Base-by-base conservation (phyloP, 257 asterid species). In the Scutellaria barbata region DNA sequence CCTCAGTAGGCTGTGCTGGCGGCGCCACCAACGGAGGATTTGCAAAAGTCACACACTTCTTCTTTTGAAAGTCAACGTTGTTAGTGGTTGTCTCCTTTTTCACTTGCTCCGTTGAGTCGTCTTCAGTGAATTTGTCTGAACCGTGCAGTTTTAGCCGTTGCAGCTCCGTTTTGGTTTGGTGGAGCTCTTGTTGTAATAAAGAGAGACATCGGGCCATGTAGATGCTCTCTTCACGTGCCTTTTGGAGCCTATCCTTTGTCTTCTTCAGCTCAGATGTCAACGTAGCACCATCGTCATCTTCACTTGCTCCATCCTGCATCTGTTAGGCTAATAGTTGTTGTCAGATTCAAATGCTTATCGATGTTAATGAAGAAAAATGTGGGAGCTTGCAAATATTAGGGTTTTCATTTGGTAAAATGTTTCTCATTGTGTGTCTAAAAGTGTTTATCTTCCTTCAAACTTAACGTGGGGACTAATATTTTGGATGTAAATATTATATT, bases 221-320 rank as follows among this genome's bases (percentile, higher is more conserved):
- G 72, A 73, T 62, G 80, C 84, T 87, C 79, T 90, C 93, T 56
- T 86, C 85, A 10, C 73, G 74, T 3, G 94, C 93, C 74, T 79
- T 88, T 79, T 71, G 78, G 10, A 90, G 96, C 75, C 83, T 83
- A 71, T 87, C 90, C 77, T 80, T 92, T 12, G 96, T 87, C 75
- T 81, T 90, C 67, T 84, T 85, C 8, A 92, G 78, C 89, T 90
- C 96, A 0, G 57, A 64, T 5, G 74, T 47, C 22, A 68, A 37
- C 14, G n/a, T n/a, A n/a, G 13, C 68, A 20, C 61, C 82, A 0
- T 54, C 55, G 0, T 12, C 79, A 12, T 71, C n/a, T 40, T 81
- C 82, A 11, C 37, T 76, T 6, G 48, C 39, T 6, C 73, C 79
- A 1, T 82, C 81, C n/a, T 80, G 86, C 87, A 86, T 82, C 96